Conservation (phyloP, 2,329 filamentous ascomycete genomes). For the Apiospora saccharicola region DNA sequence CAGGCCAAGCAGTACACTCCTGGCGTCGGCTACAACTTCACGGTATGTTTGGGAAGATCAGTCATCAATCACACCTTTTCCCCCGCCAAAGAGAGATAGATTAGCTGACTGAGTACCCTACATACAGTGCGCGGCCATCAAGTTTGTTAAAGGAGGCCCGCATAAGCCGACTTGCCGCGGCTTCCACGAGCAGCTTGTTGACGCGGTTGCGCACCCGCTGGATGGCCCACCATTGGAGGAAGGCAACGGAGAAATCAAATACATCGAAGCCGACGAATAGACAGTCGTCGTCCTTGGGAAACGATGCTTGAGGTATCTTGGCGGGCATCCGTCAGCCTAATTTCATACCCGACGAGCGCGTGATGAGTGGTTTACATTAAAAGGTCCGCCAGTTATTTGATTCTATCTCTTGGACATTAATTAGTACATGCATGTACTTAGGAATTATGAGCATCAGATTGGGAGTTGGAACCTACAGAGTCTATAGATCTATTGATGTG, state of each 20-base stretch:
- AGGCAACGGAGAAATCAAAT: neutral
- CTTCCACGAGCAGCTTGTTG: constrained; percentile 4
- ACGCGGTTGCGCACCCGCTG: neutral
- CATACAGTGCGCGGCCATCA: constrained; percentile 21
- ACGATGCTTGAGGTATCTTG: neutral
- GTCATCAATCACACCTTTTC: too few species aligned
- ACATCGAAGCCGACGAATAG: neutral
- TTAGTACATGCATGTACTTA: too few species aligned
- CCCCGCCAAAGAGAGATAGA: neutral
- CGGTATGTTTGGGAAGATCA: neutral
- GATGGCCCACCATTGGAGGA: neutral
- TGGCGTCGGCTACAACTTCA: neutral
- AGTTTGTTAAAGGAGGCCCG: constrained; percentile 16
- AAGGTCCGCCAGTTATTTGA: neutral
- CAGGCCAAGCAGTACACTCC: constrained; percentile 2
- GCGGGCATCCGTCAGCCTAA: too few species aligned
- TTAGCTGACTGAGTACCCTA: neutral
- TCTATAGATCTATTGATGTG: neutral
- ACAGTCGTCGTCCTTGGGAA: neutral
- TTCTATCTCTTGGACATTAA: neutral
- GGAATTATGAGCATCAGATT: neutral
- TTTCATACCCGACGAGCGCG: neutral
- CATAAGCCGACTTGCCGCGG: neutral
- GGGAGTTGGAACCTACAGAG: neutral
- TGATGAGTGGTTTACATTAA: neutral